Evolutionary conservation across 192 early-diverging fungal genomes (phyloP).

Genomic region (Phlyctochytrium arcticum): DNA sequence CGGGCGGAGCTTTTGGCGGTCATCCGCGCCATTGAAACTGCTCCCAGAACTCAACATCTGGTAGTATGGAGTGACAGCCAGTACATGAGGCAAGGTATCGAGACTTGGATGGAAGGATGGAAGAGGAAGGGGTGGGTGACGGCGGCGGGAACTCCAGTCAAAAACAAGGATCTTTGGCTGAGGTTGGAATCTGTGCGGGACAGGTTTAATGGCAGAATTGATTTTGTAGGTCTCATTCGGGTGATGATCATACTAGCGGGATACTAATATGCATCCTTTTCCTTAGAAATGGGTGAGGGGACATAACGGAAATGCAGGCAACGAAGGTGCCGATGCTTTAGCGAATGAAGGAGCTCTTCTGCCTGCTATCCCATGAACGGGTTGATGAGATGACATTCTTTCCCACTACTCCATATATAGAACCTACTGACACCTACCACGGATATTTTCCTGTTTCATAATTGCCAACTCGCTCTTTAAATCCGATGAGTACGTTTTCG

Average conservation of each 20-base stretch:
- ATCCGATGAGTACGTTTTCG: no score
- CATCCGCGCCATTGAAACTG: not conserved
- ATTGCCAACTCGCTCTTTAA: no score
- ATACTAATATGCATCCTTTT: not conserved
- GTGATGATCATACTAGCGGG: not conserved
- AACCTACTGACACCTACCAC: no score
- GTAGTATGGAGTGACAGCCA: constrained; percentile 70
- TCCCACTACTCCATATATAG: no score
- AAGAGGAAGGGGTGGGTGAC: constrained; percentile 63
- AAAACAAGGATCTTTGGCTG: constrained; percentile 78
- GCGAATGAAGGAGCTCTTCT: constrained; percentile 57
- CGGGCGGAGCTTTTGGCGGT: constrained; percentile 38
- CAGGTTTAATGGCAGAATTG: constrained; percentile 13
- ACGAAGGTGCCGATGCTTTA: constrained; percentile 75
- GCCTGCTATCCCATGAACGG: not conserved
- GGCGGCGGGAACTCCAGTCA: constrained; percentile 48
- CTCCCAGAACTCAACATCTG: not conserved
- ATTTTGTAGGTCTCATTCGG: constrained; percentile 32
- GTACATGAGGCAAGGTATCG: constrained; percentile 66
- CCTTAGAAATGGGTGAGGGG: constrained; percentile 62
- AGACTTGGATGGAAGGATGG: constrained; percentile 71
- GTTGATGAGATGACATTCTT: no score
- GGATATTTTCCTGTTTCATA: no score
- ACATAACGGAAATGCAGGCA: constrained; percentile 68
- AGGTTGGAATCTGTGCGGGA: constrained; percentile 42